Evolutionary conservation across 2,329 filamentous ascomycete genomes (phyloP), one percentile per base, ranked within the genome.

Genomic region (Bretziella fagacearum): DNA sequence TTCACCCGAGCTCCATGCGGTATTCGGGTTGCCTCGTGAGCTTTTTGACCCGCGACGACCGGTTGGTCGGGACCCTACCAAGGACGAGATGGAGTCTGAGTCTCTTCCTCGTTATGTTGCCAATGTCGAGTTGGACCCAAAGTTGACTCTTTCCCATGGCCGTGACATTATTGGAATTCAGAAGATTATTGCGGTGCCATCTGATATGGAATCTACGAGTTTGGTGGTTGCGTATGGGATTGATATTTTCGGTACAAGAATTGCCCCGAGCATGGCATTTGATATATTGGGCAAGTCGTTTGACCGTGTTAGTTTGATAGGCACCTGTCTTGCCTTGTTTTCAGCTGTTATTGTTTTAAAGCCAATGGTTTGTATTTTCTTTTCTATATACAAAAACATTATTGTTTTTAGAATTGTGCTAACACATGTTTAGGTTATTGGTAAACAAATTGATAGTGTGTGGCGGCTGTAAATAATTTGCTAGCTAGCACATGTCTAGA

Each of bases 241-340:
- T 11, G 91, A 98, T 60, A 66, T 96, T 2, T 98, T 93, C 54
- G 86, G 83, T 11, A 89, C 86, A 1, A 70, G 86, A 45, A 74
- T 93, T 8, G 76, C 81, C n/a, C 91, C 91, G 1, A 94, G 85
- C 61, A 77, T 82, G 55, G 74, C 82, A 13, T 98, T 98, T 61
- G 91, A 98, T 64, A 77, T 96, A 35, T 66, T 98, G 13, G 91
- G 86, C 52, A 91, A 86, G 63, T 84, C 84, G 2, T 98, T 98
- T 62, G 91, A 89, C 60, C 95, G 93, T 68, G 59, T 86, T 48
- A 82, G 86, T 55, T 74, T 98, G 58, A 62, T 95, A 30, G 69
- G 74, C 13, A 98, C 91, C 1, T 86, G 98, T 30, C 68, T 81
- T 33, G 89, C 84, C 15, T 68, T 96, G 54, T 74, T 74, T 39